Conservation (phyloP, 257 asterid genomes). For the Solanum virginianum region DNA sequence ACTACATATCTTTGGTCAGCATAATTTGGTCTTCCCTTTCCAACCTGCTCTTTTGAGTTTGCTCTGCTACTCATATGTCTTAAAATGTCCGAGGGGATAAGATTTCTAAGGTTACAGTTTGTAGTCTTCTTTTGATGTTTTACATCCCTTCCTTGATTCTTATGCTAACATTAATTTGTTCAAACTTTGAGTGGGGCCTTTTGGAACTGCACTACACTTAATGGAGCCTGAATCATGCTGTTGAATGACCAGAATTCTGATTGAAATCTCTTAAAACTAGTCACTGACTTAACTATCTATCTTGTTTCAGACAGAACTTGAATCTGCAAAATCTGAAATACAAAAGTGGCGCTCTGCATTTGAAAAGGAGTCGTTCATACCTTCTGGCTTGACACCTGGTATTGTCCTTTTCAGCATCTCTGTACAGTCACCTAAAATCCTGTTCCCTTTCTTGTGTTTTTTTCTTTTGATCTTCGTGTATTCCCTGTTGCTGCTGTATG, state of each 20-base stretch:
- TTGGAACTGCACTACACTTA: neutral
- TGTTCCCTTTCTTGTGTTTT: neutral
- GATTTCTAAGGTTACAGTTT: neutral
- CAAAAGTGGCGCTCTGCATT: constrained; percentile 90
- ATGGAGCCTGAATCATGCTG: neutral
- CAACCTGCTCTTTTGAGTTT: neutral
- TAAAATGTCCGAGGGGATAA: neutral
- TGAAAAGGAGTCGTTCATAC: constrained; percentile 61
- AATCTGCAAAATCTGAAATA: constrained; percentile 76
- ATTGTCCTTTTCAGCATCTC: neutral
- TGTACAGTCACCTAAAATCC: neutral
- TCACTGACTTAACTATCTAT: neutral
- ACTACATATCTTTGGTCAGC: neutral
- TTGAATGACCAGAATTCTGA: neutral
- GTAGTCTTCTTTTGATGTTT: neutral
- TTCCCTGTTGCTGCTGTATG: neutral
- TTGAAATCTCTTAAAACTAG: neutral
- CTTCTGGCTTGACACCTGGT: constrained; percentile 73
- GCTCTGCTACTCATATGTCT: neutral
- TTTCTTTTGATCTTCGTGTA: neutral
- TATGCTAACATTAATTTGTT: neutral
- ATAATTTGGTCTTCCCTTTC: neutral
- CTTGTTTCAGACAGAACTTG: constrained; percentile 52
- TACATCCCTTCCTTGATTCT: neutral
- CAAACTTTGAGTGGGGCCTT: neutral